Conservation (phyloP, 176 grass and related monocot species). For the Lolium multiflorum region DNA sequence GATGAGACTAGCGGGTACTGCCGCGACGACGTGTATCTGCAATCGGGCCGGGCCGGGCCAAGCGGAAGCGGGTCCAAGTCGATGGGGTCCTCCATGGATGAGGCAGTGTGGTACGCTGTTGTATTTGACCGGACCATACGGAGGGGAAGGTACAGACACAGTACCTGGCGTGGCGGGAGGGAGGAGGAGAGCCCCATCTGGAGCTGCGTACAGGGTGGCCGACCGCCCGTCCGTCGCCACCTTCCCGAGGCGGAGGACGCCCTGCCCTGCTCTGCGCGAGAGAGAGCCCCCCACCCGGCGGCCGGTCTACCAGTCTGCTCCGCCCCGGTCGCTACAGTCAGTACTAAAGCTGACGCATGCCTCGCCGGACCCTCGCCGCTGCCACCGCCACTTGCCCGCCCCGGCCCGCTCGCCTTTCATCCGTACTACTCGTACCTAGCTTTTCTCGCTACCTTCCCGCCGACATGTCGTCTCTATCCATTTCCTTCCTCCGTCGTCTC, state of each 20-base stretch:
- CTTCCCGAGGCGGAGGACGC: constrained; percentile 60
- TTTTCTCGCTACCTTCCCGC: too few relatives aligned
- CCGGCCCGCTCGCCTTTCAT: background rate
- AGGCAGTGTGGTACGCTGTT: constrained; percentile 33
- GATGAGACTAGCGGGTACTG: background rate
- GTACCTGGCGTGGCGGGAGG: background rate
- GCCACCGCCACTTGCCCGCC: background rate
- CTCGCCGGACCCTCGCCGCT: background rate
- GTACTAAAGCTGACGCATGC: constrained; percentile 35
- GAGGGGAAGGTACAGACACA: background rate
- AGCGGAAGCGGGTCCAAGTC: too few relatives aligned
- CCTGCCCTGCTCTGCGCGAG: background rate
- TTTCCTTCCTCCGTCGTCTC: background rate
- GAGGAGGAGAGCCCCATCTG: constrained; percentile 7
- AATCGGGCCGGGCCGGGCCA: too few relatives aligned
- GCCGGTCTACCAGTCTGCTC: constrained; percentile 49
- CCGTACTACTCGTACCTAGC: background rate
- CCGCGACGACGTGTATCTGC: background rate
- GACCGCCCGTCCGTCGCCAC: constrained; percentile 56
- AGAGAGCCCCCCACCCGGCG: background rate
- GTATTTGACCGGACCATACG: constrained; percentile 34
- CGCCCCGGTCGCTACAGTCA: constrained; percentile 34
- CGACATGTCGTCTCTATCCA: background rate
- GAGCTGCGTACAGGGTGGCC: constrained; percentile 34
- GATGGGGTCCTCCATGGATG: too few relatives aligned